Percentiles rank a stretch among this genome's conserved stretches.
These are phyloP conservation scores for Tarenaya hassleriana DNA, from an alignment of 345 rosid genomes.

Conservation along the genomic window DNA sequence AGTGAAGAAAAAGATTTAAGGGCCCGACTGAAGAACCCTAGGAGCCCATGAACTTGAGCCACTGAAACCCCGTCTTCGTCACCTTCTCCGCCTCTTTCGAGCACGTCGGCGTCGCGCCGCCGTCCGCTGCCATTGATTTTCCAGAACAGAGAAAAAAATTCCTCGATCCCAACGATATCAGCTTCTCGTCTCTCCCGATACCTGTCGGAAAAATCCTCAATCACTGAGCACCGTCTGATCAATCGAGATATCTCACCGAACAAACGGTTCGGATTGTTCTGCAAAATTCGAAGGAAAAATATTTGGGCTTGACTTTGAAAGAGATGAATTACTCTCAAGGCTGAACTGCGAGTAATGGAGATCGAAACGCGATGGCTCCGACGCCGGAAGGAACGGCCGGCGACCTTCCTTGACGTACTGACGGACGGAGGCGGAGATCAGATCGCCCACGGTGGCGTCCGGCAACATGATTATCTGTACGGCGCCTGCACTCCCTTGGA, in stretches of 20 bases:
- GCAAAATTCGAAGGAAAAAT: background rate
- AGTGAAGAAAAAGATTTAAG: background rate
- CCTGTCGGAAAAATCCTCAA: conserved; percentile 30
- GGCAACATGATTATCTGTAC: conserved; percentile 65
- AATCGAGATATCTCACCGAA: background rate
- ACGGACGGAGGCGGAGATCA: conserved; percentile 44
- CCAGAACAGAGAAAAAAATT: conserved; percentile 65
- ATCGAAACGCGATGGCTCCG: conserved; percentile 46
- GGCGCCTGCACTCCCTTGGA: conserved; percentile 76
- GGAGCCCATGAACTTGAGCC: conserved; percentile 74
- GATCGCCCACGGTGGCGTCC: conserved; percentile 56
- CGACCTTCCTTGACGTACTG: conserved; percentile 69
- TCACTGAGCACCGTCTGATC: background rate
- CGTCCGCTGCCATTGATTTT: conserved; percentile 25
- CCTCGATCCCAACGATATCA: conserved; percentile 69
- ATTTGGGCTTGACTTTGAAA: background rate
- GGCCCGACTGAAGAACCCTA: conserved; percentile 14
- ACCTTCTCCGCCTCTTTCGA: conserved; percentile 53
- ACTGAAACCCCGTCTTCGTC: conserved; percentile 40
- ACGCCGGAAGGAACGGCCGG: conserved; percentile 48
- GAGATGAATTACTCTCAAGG: conserved; percentile 73
- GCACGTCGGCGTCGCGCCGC: conserved; percentile 43
- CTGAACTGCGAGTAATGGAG: conserved; percentile 96
- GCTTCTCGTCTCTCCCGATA: conserved; percentile 52
- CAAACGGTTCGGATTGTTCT: conserved; percentile 7